phyloP scores from a whole-genome alignment of 2,329 filamentous ascomycete genomes.

The Aaosphaeria arxii region DNA sequence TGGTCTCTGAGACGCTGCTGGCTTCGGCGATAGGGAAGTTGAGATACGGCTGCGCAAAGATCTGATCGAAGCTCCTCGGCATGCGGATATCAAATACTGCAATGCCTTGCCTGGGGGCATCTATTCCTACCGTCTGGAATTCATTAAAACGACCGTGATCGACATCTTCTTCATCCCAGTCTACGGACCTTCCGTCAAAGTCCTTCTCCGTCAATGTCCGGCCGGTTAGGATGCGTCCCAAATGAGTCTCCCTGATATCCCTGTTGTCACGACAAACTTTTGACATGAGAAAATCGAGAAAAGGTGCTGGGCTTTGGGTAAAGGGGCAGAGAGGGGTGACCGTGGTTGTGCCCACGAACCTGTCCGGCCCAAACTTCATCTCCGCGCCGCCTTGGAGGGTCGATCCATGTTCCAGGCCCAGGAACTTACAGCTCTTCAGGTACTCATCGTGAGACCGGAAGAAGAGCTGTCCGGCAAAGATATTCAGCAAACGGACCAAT shows the following conservation, averaged over 20 bases:
- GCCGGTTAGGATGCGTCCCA: constrained; percentile 41
- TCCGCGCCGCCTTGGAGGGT: neutral
- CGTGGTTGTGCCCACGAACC: neutral
- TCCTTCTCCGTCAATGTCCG: constrained; percentile 29
- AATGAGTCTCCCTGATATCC: constrained; percentile 43
- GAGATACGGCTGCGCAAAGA: too few relatives aligned
- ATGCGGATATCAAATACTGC: too few relatives aligned
- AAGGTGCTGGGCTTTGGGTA: neutral
- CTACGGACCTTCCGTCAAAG: constrained; percentile 13
- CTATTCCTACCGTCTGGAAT: too few relatives aligned
- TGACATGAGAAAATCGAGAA: constrained; percentile 7
- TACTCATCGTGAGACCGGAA: constrained; percentile 36
- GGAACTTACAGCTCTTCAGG: neutral
- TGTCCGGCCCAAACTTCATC: neutral
- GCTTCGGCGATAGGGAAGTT: too few relatives aligned
- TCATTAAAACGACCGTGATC: too few relatives aligned
- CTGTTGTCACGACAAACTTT: constrained; percentile 32
- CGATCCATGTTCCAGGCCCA: neutral
- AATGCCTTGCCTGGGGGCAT: too few relatives aligned
- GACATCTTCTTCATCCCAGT: too few relatives aligned
- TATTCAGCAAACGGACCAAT: constrained; percentile 52
- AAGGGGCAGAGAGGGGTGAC: neutral
- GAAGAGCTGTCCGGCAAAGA: constrained; percentile 69
- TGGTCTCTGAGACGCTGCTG: too few relatives aligned
- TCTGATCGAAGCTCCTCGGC: too few relatives aligned